phyloP scores from a whole-genome alignment of 2,329 filamentous ascomycete genomes.

The Zymoseptoria ardabiliae region DNA sequence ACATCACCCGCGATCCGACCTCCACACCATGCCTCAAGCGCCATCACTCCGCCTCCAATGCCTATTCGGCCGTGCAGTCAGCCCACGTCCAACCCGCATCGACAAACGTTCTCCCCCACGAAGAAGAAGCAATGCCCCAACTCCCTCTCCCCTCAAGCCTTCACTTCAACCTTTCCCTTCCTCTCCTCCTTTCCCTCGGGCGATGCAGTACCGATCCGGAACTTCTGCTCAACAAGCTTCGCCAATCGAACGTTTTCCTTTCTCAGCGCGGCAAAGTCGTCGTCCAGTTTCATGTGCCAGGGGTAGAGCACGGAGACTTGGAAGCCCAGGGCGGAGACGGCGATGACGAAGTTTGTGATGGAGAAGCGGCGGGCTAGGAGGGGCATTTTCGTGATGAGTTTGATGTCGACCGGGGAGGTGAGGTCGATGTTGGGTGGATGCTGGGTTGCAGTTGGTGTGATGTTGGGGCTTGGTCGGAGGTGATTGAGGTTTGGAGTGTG shows the following conservation, averaged over 20 bases:
- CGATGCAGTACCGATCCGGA: not conserved
- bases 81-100: not conserved
- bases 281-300: slow-evolving; percentile 22
- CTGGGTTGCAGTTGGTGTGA: no score
- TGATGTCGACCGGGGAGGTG: no score
- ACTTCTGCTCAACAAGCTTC: not conserved
- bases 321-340: slow-evolving; percentile 18
- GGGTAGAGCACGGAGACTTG: slow-evolving; percentile 23
- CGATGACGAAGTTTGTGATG: slow-evolving; percentile 21
- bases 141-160: not conserved
- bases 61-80: not conserved
- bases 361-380: slow-evolving; percentile 17
- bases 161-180: not conserved
- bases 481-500: no score
- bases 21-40: not conserved
- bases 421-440: no score
- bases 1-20: not conserved
- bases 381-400: slow-evolving; percentile 6
- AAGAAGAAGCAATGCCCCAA: not conserved
- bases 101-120: not conserved
- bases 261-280: slow-evolving; percentile 18
- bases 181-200: not conserved
- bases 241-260: slow-evolving; percentile 15
- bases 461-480: no score
- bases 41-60: not conserved